Evolutionary conservation across 768 basidiomycete species (phyloP), one percentile per base, ranked within the genome.

Genomic region (Chlorophyllum brunneum): DNA sequence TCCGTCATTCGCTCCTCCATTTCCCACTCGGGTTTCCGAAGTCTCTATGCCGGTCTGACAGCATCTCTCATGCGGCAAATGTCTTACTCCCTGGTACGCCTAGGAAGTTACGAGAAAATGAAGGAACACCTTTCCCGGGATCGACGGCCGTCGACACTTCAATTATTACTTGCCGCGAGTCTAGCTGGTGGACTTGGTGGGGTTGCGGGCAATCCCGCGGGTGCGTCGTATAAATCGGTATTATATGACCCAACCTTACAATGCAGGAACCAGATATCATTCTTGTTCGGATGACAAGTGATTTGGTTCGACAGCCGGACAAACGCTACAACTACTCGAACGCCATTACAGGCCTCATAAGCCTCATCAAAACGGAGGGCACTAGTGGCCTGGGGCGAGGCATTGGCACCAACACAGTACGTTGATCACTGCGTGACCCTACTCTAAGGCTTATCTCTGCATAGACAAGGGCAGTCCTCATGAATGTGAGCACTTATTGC

Each of bases 41-140:
- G 88, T 56, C 68, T 94, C 22, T 93, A 89, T 60, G 83, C 86
- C 9, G 92, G 92, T 20, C 76, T 93, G 29, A 83, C 85, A 4
- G 92, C 92, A 4, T 90, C 92, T 2, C 67, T 92, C 20, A 74
- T 93, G 66, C 80, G 92, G 46, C 92, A 95, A 69, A 92, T 94
- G 91, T 85, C 90, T 8, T 95, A 95, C 62, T 90, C 90, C 0
- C 80, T 94, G 40, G 88, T 92, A 48, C 83, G 92, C 27, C 70
- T 94, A 26, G 92, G 92, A 20, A 80, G 75, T 18, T 93, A 94
- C 62, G 92, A 95, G 61, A 80, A 82, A 46, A 75, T 88, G 63
- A 92, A 92, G 61, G 67, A 70, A 16, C 69, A 69, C 11, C 63
- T 90, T 42, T 76, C 81, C 10, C 63, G 65, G 55, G 66, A 75